Conservation (phyloP, 208 protist genomes). For the Leishmania aethiopica region DNA sequence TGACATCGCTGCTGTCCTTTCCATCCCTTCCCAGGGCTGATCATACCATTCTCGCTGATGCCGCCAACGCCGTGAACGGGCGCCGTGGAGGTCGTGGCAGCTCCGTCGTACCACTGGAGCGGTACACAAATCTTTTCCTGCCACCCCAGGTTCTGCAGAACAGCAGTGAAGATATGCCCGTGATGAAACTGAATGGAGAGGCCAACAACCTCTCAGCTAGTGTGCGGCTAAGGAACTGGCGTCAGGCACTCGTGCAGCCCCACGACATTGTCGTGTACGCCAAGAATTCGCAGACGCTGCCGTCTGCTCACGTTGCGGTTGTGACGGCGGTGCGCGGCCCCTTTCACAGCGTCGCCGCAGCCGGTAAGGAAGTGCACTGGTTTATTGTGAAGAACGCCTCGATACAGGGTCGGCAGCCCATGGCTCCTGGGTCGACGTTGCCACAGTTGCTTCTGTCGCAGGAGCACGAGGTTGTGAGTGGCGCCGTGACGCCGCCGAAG, state of each 20-base stretch:
- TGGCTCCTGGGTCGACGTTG: conserved; percentile 10
- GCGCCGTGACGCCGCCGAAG: neutral
- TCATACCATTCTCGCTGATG: conserved; percentile 20
- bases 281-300: conserved; percentile 31
- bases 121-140: conserved; percentile 40
- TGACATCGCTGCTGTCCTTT: conserved; percentile 39
- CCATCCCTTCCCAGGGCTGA: conserved; percentile 29
- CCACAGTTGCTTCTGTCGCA: conserved; percentile 6
- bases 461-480: neutral
- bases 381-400: conserved; percentile 28
- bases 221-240: conserved; percentile 26
- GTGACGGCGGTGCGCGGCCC: conserved; percentile 63
- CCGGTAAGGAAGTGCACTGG: conserved; percentile 29
- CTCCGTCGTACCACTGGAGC: conserved; percentile 22
- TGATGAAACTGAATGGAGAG: conserved; percentile 20
- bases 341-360: conserved; percentile 21
- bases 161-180: neutral
- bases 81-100: conserved; percentile 20
- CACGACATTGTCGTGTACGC: conserved; percentile 52
- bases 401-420: conserved; percentile 8
- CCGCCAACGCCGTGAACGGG: conserved; percentile 28
- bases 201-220: conserved; percentile 34
- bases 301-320: conserved; percentile 62
- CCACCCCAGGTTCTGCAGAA: neutral
- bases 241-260: conserved; percentile 20